Base-by-base conservation (phyloP, 306 rosid species). In the Quercus gilva region DNA sequence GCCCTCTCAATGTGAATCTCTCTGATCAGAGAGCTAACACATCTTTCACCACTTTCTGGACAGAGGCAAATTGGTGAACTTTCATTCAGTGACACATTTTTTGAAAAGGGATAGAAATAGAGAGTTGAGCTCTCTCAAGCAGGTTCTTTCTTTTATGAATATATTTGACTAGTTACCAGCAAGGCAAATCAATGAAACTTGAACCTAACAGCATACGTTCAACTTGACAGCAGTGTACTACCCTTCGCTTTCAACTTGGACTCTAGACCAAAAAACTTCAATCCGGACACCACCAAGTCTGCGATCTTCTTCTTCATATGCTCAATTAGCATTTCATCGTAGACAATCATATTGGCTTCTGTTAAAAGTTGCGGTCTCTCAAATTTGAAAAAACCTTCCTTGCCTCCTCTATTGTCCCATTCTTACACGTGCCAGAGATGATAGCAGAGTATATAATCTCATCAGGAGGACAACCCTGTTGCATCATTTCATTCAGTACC, bases 291-390 rank as follows among this genome's bases (percentile, higher is more conserved):
- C 78, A 92, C 91, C 88, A 92, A 86, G 75, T 94, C 92, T 29
- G 97, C 91, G 4, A 92, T 90, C 84, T 87, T 92, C 87, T 87
- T 90, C 89, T 94, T 94, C 94, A 83, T 86, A 78, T 94, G 97
- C 60, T 91, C 92, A 72, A 94, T 83, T 49, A 94, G 86, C 12
- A 94, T n/a, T 73, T 94, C 98, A 28, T 91, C 94, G 69, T 89
- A 92, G 56, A 88, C 80, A 26, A 92, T 85, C 51, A 86, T 75
- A 65, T 84, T 86, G n/a, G 97, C 90, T 86, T 94, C 97, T 1
- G 87, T 88, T 80, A 91, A 67, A 74, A 86, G 74, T 52, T 84
- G 41, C 85, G 86, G 74, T 87, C 95, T 77, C 78, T 87, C 87
- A 91, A 73, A 68, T 81, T 80, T 4, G 84, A 73, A 82, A 92